Evolutionary conservation across 2,329 filamentous ascomycete genomes (phyloP), one percentile per base, ranked within the genome.

Genomic region (Plenodomus biglobosus): DNA sequence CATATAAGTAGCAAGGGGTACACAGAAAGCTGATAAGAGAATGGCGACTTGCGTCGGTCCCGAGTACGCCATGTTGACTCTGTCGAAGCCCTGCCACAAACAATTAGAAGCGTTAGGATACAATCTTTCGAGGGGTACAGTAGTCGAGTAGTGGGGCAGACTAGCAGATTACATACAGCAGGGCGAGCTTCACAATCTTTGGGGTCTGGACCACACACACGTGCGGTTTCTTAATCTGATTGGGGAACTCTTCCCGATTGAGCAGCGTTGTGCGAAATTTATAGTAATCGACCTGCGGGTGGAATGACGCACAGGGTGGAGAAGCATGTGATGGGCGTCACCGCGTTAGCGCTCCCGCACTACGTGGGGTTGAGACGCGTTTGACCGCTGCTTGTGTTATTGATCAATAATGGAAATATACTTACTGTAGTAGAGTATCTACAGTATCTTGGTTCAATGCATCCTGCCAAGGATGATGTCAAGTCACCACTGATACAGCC

Each of bases 1-100:
- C 3, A 68, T n/a, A 24, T 69, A 72, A 3, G 61, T 65, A 13
- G 69, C 27, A 16, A 72, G 48, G 1, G 68, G 68, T 21, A 72
- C 24, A 21, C 70, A 38, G 34, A 70, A 67, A 8, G 56, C 49
- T 1, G 59, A 53, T 6, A 69, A 48, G 2, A 68, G 42, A 5
- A 69, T 52, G 3, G 60, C 61, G 18, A 42, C 43, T 44, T 67
- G 64, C n/a, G 55, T 57, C 15, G 49, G 34, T 18, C 44, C 53
- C 13, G 65, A 62, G 13, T 59, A 42, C n/a, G 53, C 59, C 68
- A 70, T 70, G 11, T 18, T 51, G 41, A 15, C 16, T 7, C 19
- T 32, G n/a, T 35, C 21, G 44, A 8, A 8, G 6, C 4, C 16
- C n/a, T n/a, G n/a, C n/a, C n/a, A n/a, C n/a, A n/a, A n/a, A n/a